Evolutionary conservation across 169 alveolate genomes (phyloP), one percentile per base, ranked within the genome.

Genomic region (Toxoplasma gondii): DNA sequence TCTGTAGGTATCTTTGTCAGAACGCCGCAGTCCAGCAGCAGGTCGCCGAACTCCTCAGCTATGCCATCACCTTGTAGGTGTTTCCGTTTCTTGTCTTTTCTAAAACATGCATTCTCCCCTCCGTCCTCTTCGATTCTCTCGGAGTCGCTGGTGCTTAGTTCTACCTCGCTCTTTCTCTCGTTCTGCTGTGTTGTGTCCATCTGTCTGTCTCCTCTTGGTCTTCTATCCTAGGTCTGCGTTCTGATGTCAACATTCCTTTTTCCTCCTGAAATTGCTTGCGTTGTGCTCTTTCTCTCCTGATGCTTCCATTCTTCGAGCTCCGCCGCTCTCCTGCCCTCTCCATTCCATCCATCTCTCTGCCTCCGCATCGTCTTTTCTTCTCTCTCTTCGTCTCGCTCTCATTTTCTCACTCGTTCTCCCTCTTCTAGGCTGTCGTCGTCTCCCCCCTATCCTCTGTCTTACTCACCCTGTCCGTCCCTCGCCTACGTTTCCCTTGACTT

Each of bases 41-140:
- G 45, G 86, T 78, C 86, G 86, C 86, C n/a, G 49, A 78, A 38
- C 86, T 78, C 22, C 86, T 78, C 86, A 78, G 86, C 44, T 78
- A 78, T n/a, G 86, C 86, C 7, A 78, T 78, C 86, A 78, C 44
- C 45, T 38, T 78, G 86, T 78, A 78, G 45, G 86, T 78, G 9
- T 34, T 69, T 69, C 82, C 39, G 5, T 5, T 69, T 17, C 82
- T 69, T 69, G 4, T 17, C 17, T 5, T 2, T 69, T 69, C 39
- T 69, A 5, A 7, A 7, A 29, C 17, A 34, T 69, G 34, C 39
- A 2, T 34, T 69, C 82, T 69, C 82, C 16, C 17, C 5, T 4
- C 82, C 39, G 82, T 17, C 19, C 39, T 2, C 16, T 34, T 69
- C 58, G 58, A 49, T 49, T 49, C 58, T 12, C 58, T 49, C 22